phyloP scores from a whole-genome alignment of 306 rosid species.

The Prinsepia uniflora region DNA sequence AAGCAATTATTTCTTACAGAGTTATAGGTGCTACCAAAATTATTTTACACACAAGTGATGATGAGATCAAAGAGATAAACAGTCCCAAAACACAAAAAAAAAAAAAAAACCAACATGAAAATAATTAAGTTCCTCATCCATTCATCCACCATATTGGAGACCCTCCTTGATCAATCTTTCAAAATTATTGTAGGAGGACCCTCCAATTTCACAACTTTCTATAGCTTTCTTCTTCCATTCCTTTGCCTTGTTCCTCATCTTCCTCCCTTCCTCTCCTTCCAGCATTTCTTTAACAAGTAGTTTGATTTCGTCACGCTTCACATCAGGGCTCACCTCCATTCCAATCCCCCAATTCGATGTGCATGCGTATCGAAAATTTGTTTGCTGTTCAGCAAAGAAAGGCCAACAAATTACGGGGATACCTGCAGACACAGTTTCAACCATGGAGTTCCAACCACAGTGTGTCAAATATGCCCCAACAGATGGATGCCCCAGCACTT shows the following conservation, averaged over 20 bases:
- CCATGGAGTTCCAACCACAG: constrained; percentile 51
- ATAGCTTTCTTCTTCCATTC: constrained; percentile 42
- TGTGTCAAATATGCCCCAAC: constrained; percentile 44
- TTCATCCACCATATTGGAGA: constrained; percentile 4
- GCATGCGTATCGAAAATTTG: constrained; percentile 42
- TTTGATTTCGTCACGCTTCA: constrained; percentile 29
- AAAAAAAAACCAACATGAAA: too few species aligned
- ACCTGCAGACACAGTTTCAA: constrained; percentile 36
- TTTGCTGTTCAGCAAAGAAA: constrained; percentile 48
- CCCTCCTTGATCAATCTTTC: constrained; percentile 34
- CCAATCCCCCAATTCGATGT: constrained; percentile 36
- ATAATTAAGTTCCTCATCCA: too few species aligned
- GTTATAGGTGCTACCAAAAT: too few species aligned
- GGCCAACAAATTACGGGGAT: constrained; percentile 59
- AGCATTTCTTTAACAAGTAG: constrained; percentile 38
- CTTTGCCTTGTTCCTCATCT: constrained; percentile 20
- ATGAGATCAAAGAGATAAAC: too few species aligned
- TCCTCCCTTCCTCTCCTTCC: constrained; percentile 31
- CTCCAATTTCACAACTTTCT: constrained; percentile 34
- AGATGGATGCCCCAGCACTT: constrained; percentile 41
- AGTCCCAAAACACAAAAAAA: too few species aligned
- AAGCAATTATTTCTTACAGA: too few species aligned
- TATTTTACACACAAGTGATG: too few species aligned
- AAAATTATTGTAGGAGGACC: constrained; percentile 37
- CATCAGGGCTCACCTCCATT: constrained; percentile 36